Evolutionary conservation across 495 filamentous ascomycete species (phyloP).

Genomic region (Hypoxylon lienhwacheense): DNA sequence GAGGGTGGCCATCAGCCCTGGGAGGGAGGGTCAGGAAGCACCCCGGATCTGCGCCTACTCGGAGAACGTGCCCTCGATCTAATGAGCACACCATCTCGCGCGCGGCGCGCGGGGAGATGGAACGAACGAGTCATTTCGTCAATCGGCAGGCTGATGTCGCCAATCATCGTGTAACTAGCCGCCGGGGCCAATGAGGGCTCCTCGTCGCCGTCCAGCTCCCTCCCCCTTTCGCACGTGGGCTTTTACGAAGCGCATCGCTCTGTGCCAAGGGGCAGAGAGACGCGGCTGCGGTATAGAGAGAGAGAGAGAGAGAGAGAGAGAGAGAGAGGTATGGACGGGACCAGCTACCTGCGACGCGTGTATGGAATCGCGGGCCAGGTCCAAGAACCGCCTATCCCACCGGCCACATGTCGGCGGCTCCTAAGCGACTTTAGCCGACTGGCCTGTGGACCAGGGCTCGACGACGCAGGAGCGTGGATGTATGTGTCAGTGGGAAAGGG

Average conservation of each 20-base stretch:
- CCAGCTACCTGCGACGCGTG: no score
- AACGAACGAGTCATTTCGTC: conserved; percentile 33
- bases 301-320: no score
- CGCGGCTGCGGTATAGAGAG: conserved; percentile 3
- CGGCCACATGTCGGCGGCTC: conserved; percentile 32
- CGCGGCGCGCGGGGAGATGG: conserved; percentile 15
- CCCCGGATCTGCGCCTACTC: conserved; percentile 18
- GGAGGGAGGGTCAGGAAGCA: neutral
- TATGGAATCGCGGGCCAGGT: conserved; percentile 30
- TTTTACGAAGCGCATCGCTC: conserved; percentile 7
- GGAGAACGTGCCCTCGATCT: conserved; percentile 5
- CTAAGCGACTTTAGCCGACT: conserved; percentile 28
- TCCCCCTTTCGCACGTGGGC: conserved; percentile 22
- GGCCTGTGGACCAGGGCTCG: no score
- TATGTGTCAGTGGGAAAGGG: conserved; percentile 9
- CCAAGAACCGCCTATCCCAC: conserved; percentile 1
- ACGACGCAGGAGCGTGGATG: neutral
- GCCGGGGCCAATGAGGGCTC: conserved; percentile 2
- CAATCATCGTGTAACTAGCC: conserved; percentile 31
- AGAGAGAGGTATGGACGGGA: no score
- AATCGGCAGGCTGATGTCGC: conserved; percentile 34
- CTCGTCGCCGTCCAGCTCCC: conserved; percentile 16
- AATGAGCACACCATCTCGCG: conserved; percentile 1
- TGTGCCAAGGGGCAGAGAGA: conserved; percentile 12
- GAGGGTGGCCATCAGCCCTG: neutral